Evolutionary conservation across 164 flowering plant genomes (phyloP), one percentile per base, ranked within the genome.

Genomic region (Umbellularia californica): DNA sequence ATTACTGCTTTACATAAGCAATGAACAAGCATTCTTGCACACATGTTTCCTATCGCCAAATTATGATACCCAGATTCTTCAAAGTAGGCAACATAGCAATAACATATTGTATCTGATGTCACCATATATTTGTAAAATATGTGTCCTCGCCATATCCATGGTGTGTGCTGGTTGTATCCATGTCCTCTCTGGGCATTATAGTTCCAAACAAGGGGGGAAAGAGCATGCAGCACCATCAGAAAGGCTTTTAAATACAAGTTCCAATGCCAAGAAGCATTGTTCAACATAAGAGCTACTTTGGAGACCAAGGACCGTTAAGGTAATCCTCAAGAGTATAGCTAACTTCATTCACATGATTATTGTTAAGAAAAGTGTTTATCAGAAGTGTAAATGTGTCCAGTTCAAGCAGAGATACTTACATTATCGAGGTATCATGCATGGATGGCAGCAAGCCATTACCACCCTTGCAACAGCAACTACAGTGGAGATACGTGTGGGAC

Each of bases 351-450:
- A 41, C 11, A 41, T 41, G 47, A 41, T 9, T 41, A 41, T 41
- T 41, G 47, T 41, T 41, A 41, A 41, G 47, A 41, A 22, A 65
- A 25, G 68, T 13, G 4, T 28, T 25, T 3, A 17, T 28, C 68
- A 65, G 15, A 20, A 23, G 12, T 0, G 17, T 3, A 64, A 22
- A 64, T 64, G 68, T 65, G 64, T 23, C 24, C 28, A 28, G 17
- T 20, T 73, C 15, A 70, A 63, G 22, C 63, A 73, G 58, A 51
- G 70, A 41, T 68, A 41, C 41, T 89, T 78, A 90, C 95, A 91
- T 80, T 73, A 92, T 86, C 72, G 97, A 83, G 50, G 99, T 86
- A 79, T 93, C 97, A 72, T 87, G 92, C 94, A 87, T 86, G 15
- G 96, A 88, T 69, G 93, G 83, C 65, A 79, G 75, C 33, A 85